These are phyloP conservation scores for Ajuga reptans DNA, from an alignment of 305 asterid genomes.

Conservation along the genomic window DNA sequence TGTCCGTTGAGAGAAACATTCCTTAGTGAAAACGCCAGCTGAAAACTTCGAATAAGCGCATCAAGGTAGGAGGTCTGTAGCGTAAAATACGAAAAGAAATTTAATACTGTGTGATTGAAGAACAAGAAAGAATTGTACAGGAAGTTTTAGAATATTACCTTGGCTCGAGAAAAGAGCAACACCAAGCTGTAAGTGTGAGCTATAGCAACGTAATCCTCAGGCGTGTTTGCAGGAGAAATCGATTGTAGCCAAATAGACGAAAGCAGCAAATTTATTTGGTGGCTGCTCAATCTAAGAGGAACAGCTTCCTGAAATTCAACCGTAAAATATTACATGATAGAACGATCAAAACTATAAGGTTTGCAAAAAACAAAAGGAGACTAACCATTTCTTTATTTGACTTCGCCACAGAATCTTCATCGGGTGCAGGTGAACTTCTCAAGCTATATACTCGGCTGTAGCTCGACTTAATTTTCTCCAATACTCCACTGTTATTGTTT, in stretches of 20 bases:
- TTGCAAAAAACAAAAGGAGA: not conserved
- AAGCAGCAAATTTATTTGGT: conserved; percentile 75
- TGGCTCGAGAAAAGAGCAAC: conserved; percentile 80
- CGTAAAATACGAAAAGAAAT: conserved; percentile 1
- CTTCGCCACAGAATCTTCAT: conserved; percentile 30
- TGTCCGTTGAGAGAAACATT: conserved; percentile 46
- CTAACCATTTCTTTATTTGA: conserved; percentile 44
- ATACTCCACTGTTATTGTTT: conserved; percentile 42
- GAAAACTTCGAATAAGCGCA: conserved; percentile 71
- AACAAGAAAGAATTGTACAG: not conserved
- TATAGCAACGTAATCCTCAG: conserved; percentile 89
- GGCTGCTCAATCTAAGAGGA: conserved; percentile 92
- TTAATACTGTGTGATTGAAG: not conserved
- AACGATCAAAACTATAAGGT: not conserved
- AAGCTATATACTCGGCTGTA: conserved; percentile 66
- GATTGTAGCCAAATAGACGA: conserved; percentile 89
- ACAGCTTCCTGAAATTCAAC: conserved; percentile 52
- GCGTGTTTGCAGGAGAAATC: conserved; percentile 59
- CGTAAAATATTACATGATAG: not conserved
- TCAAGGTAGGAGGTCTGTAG: conserved; percentile 71
- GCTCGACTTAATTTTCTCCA: conserved; percentile 61
- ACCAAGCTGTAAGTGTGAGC: conserved; percentile 94
- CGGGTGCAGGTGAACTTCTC: conserved; percentile 29
- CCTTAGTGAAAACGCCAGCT: conserved; percentile 75
- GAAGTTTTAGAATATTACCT: conserved; percentile 39